Conservation (phyloP, 2,329 filamentous ascomycete genomes). For the Cyphellophora attinorum region DNA sequence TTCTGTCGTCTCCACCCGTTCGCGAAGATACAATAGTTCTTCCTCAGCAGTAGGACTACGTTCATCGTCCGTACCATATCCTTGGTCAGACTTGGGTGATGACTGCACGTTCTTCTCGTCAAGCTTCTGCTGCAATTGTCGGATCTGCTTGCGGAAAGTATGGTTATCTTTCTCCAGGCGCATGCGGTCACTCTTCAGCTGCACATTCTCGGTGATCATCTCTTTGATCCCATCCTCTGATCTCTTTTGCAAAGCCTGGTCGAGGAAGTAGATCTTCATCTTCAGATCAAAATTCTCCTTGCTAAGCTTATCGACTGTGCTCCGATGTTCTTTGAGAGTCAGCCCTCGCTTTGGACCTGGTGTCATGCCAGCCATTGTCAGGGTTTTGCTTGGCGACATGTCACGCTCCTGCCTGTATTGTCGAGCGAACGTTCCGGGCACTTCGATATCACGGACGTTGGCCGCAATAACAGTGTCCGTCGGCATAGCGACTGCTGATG, state of each 20-base stretch:
- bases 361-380: constrained; percentile 31
- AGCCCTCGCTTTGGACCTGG: constrained; percentile 51
- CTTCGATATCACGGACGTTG: constrained; percentile 80
- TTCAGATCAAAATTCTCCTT: constrained; percentile 99
- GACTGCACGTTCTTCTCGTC: constrained; percentile 38
- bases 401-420: constrained; percentile 72
- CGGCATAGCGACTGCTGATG: constrained; percentile 51
- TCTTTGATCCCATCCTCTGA: constrained; percentile 96
- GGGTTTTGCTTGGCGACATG: constrained; percentile 49
- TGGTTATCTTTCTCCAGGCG: constrained; percentile 89
- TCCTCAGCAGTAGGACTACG: constrained; percentile 53
- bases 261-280: constrained; percentile 94
- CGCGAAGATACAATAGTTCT: constrained; percentile 74
- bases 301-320: constrained; percentile 87
- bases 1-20: constrained; percentile 75
- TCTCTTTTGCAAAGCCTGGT: constrained; percentile 81
- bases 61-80: constrained; percentile 49
- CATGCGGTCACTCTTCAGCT: constrained; percentile 81
- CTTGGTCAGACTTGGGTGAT: constrained; percentile 34
- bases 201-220: constrained; percentile 95
- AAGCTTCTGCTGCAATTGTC: constrained; percentile 76
- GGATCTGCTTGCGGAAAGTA: constrained; percentile 65
- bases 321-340: constrained; percentile 94
- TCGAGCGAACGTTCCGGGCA: constrained; percentile 77
- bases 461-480: constrained; percentile 84